Percentiles rank a stretch among this genome's conserved stretches.
phyloP scores from a whole-genome alignment of 306 rosid genomes.

The Datisca glomerata region DNA sequence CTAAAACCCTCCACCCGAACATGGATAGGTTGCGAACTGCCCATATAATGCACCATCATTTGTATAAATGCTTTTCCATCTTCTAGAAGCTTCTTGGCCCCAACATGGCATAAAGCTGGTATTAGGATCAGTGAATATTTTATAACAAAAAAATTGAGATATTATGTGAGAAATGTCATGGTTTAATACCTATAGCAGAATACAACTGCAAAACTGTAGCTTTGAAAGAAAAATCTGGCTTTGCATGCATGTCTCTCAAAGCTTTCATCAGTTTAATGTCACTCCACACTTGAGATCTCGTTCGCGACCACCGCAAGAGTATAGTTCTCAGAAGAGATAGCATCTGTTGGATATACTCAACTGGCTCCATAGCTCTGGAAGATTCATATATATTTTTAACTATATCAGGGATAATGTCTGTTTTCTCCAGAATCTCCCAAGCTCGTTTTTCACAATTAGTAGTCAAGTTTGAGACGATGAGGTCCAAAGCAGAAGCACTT shows the following conservation, averaged over 20 bases:
- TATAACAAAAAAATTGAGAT: too few species aligned
- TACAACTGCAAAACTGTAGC: conserved; percentile 57
- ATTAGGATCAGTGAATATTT: conserved; percentile 18
- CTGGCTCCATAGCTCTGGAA: conserved; percentile 21
- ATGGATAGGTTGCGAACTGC: conserved; percentile 34
- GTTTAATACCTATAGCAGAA: conserved; percentile 65
- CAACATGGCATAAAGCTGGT: conserved; percentile 72
- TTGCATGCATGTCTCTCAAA: conserved; percentile 28
- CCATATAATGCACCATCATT: conserved; percentile 60
- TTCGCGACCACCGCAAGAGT: conserved; percentile 52
- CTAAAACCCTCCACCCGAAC: conserved; percentile 62
- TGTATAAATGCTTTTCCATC: conserved; percentile 39
- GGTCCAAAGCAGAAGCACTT: conserved; percentile 51
- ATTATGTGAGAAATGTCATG: too few species aligned
- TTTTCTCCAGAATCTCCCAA: conserved; percentile 44
- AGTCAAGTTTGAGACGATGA: conserved; percentile 41
- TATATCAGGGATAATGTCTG: conserved; percentile 27
- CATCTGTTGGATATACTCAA: conserved; percentile 49
- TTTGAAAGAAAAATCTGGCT: conserved; percentile 24
- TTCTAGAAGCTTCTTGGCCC: conserved; percentile 45
- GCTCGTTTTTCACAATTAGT: conserved; percentile 38
- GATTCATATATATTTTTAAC: conserved; percentile 27
- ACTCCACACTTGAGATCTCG: conserved; percentile 58
- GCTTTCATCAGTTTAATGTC: conserved; percentile 39
- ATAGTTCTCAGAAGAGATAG: conserved; percentile 60